A percentile compares a stretch with the other conserved stretches of the same genome.
phyloP scores from a whole-genome alignment of 345 rosid species.

The Gossypium herbaceum region DNA sequence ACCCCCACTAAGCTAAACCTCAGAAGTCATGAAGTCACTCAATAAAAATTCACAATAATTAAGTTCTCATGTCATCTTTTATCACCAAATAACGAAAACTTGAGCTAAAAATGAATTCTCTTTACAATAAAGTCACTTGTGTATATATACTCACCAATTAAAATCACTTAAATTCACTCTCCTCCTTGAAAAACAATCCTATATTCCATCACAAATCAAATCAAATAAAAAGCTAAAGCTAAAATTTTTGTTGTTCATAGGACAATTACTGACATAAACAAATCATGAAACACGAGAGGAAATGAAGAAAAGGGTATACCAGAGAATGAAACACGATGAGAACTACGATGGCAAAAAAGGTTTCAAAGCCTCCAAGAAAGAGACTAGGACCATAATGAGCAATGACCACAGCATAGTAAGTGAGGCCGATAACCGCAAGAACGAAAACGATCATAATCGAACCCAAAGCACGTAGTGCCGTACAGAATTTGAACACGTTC shows the following conservation, averaged over 20 bases:
- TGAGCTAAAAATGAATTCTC: too few species aligned
- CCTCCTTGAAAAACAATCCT: not conserved
- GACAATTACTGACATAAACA: not conserved
- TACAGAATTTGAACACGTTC: conserved; percentile 79
- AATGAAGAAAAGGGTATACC: conserved; percentile 34
- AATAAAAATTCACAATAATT: not conserved
- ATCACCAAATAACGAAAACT: too few species aligned
- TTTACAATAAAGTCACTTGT: too few species aligned
- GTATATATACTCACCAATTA: too few species aligned
- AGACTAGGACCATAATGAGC: conserved; percentile 66
- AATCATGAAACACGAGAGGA: not conserved
- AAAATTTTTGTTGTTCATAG: not conserved
- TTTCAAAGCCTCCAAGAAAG: conserved; percentile 49
- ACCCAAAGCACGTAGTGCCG: conserved; percentile 72
- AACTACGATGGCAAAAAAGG: conserved; percentile 36
- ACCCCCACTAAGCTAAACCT: not conserved
- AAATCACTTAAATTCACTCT: not conserved
- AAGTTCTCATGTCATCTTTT: not conserved
- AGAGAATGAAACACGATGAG: conserved; percentile 54
- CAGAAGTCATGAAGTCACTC: not conserved
- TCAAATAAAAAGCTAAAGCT: not conserved
- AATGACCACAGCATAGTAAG: conserved; percentile 60
- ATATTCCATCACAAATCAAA: not conserved
- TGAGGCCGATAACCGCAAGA: conserved; percentile 54
- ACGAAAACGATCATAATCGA: conserved; percentile 68